phyloP scores from a whole-genome alignment of 495 filamentous ascomycete genomes.

The Aspergillus sparsus region DNA sequence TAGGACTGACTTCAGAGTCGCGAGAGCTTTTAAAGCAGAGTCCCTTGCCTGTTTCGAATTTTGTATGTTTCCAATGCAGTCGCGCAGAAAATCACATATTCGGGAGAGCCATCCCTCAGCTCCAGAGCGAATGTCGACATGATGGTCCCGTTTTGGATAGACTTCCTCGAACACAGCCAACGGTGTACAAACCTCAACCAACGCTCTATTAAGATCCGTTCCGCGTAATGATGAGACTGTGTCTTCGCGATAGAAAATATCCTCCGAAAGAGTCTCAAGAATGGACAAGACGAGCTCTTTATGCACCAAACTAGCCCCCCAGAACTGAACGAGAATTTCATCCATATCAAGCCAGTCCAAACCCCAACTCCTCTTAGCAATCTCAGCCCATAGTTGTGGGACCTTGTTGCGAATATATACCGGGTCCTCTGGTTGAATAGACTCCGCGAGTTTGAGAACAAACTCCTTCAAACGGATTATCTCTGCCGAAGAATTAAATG shows the following conservation, averaged over 20 bases:
- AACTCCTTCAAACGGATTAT: constrained; percentile 64
- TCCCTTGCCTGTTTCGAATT: constrained; percentile 62
- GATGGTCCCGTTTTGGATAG: constrained; percentile 66
- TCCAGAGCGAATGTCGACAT: constrained; percentile 66
- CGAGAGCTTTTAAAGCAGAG: constrained; percentile 69
- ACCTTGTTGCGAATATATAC: constrained; percentile 88
- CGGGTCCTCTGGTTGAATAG: constrained; percentile 71
- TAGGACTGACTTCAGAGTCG: constrained; percentile 72
- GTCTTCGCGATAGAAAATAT: constrained; percentile 90
- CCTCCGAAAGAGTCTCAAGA: constrained; percentile 91
- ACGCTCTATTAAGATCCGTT: constrained; percentile 77
- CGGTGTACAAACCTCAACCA: constrained; percentile 91
- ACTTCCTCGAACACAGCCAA: constrained; percentile 68
- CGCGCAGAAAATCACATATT: constrained; percentile 69
- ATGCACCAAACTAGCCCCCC: constrained; percentile 71
- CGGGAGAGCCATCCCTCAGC: constrained; percentile 85
- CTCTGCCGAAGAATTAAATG: constrained; percentile 66
- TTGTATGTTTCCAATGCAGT: constrained; percentile 67
- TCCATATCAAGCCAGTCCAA: constrained; percentile 96
- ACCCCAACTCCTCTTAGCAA: constrained; percentile 91
- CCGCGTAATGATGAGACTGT: constrained; percentile 78
- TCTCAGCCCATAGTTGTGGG: constrained; percentile 91
- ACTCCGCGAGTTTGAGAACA: constrained; percentile 76
- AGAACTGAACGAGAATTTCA: constrained; percentile 73
- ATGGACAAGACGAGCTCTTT: constrained; percentile 80